A percentile compares a stretch with the other conserved stretches of the same genome.
Conservation (phyloP, 2,329 filamentous ascomycete genomes). For the Pyrenochaeta sp. region DNA sequence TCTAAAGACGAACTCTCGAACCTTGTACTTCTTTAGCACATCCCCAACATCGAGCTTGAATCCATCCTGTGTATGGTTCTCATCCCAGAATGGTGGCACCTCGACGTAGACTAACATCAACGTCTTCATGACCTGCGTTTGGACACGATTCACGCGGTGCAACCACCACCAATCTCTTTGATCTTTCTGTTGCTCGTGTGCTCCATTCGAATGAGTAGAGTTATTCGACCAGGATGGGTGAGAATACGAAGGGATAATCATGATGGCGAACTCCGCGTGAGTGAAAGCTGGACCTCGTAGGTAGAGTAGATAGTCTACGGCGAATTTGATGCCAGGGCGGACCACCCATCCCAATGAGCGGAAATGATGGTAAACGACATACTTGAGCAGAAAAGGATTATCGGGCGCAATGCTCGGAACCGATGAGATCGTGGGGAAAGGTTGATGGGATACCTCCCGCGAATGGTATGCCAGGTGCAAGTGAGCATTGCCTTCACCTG, state of each 20-base stretch:
- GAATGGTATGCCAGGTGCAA: conserved; percentile 22
- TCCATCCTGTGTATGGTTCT: conserved; percentile 49
- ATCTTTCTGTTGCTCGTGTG: conserved; percentile 57
- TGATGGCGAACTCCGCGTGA: conserved; percentile 90
- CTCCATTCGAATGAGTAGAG: conserved; percentile 60
- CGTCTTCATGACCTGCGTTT: conserved; percentile 89
- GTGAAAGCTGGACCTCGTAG: conserved; percentile 91
- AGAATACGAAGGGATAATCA: conserved; percentile 83
- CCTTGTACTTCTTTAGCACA: conserved; percentile 72
- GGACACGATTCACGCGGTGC: conserved; percentile 87
- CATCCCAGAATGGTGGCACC: conserved; percentile 72
- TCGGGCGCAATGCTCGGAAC: conserved; percentile 67
- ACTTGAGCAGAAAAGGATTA: conserved; percentile 84
- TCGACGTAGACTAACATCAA: conserved; percentile 91
- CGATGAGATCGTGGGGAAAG: conserved; percentile 10
- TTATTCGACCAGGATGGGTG: conserved; percentile 71
- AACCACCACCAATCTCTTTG: conserved; percentile 78
- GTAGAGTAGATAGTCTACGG: conserved; percentile 93
- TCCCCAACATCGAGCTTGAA: conserved; percentile 64
- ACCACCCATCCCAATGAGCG: conserved; percentile 95
- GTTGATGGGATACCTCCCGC: conserved; percentile 13
- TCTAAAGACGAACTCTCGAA: conserved; percentile 81
- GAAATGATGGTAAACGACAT: conserved; percentile 94
- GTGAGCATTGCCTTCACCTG: conserved; percentile 19
- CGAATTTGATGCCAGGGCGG: conserved; percentile 91